Percentiles rank a stretch among this genome's conserved stretches.
Conservation (phyloP, 2,329 filamentous ascomycete genomes). For the Colletotrichum paranaense region DNA sequence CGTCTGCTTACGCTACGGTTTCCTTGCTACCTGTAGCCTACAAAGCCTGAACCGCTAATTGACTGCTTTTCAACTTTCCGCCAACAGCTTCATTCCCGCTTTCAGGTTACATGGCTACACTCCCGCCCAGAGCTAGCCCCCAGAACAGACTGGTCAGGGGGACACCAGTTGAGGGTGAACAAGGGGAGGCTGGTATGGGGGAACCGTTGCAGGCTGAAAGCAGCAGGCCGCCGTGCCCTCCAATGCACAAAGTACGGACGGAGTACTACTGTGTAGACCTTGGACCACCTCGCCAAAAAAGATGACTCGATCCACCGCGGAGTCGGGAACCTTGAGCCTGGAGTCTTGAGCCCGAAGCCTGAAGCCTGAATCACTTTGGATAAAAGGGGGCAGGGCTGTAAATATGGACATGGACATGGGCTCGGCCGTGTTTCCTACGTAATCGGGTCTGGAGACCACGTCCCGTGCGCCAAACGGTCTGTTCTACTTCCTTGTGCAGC, state of each 20-base stretch:
- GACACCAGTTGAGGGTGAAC: slow-evolving; percentile 7
- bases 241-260: no score
- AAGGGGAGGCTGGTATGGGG: slow-evolving; percentile 26
- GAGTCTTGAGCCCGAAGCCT: background rate
- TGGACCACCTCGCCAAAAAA: background rate
- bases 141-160: slow-evolving; percentile 29
- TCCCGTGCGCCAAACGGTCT: slow-evolving; percentile 25
- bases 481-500: slow-evolving; percentile 4
- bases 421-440: slow-evolving; percentile 5
- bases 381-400: background rate
- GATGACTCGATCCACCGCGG: background rate
- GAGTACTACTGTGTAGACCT: background rate
- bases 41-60: background rate
- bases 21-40: no score
- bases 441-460: slow-evolving; percentile 9
- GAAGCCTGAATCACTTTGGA: slow-evolving; percentile 1
- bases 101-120: slow-evolving; percentile 19
- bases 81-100: slow-evolving; percentile 14
- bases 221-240: background rate
- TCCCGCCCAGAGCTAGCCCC: slow-evolving; percentile 14
- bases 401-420: slow-evolving; percentile 1
- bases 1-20: background rate
- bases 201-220: slow-evolving; percentile 31
- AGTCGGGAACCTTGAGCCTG: slow-evolving; percentile 8
- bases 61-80: background rate